Evolutionary conservation across 805 yeast genomes (phyloP), one percentile per base, ranked within the genome.

Genomic region (Clavispora santaluciae): DNA sequence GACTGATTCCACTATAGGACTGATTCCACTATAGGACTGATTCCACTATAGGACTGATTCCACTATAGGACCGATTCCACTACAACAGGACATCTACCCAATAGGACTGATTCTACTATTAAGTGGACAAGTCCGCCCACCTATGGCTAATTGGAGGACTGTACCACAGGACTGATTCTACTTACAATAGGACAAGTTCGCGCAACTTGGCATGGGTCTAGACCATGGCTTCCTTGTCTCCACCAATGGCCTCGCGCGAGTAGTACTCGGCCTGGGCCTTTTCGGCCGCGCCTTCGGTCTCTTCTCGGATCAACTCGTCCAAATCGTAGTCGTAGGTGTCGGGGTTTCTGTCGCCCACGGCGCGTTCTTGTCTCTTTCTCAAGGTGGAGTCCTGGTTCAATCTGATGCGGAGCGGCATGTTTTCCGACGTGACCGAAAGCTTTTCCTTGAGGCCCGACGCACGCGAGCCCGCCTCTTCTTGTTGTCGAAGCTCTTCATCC

Each of bases 271-370:
- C 24, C 2, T 40, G 38, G 25, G 22, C 36, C 12, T 41, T 26
- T 26, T 42, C 34, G 3, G 42, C 46, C 6, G 63, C 64, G 5
- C 45, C 45, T 33, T 52, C 56, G 8, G 49, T 54, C 38, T 65
- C 70, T 34, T 70, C 73, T 20, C 53, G 49, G 28, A 68, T 68
- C 49, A 70, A 60, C 42, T 68, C 71, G 46, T 70, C 74, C 40
- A 70, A 56, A 40, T 70, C 75, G 38, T 67, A 69, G 48, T 69
- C 75, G 46, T 63, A 69, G 33, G 57, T 64, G 53, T 68, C 63
- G 6, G 74, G 74, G 44, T 69, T 54, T 20, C 54, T 49, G 49
- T 70, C 67, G 31, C 58, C 45, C 34, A 63, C 68, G 35, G 63
- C 48, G 43, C 58, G 63, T 24, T 64, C 73, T 38, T 53, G 55